Evolutionary conservation across 495 filamentous ascomycete species (phyloP).

Genomic region (Neurospora intermedia): DNA sequence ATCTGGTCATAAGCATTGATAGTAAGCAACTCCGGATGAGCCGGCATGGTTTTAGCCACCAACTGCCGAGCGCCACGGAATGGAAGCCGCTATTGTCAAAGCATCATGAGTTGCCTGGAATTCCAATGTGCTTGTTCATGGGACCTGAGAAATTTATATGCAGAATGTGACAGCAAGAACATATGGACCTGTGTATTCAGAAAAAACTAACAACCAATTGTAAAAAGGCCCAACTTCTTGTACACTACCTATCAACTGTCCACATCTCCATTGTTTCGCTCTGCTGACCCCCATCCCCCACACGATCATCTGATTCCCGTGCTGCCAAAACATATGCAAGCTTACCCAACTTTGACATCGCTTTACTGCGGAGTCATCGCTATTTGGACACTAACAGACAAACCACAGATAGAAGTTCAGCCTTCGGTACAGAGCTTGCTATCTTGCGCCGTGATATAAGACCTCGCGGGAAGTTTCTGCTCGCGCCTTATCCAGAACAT

Average conservation of each 20-base stretch:
- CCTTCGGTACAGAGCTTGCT: background rate
- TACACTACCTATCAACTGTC: background rate
- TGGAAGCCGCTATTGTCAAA: background rate
- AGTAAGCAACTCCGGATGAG: background rate
- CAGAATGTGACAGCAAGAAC: background rate
- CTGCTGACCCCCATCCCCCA: background rate
- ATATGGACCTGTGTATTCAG: background rate
- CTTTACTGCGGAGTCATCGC: background rate
- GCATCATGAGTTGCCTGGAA: background rate
- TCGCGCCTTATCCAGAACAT: background rate
- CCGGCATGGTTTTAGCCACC: background rate
- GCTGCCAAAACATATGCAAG: background rate
- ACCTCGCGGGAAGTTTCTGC: background rate
- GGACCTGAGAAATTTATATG: background rate
- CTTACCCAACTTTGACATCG: background rate
- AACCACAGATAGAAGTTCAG: background rate
- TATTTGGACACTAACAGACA: background rate
- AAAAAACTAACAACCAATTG: background rate
- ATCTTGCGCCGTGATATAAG: background rate
- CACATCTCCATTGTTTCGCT: background rate
- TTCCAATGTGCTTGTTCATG: background rate
- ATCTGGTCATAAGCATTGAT: background rate
- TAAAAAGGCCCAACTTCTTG: background rate
- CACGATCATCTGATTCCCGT: background rate
- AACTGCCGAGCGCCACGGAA: background rate